A percentile compares a stretch with the other conserved stretches of the same genome.
Conservation (phyloP, 2,329 filamentous ascomycete genomes). For the Trichophyton benhamiae region DNA sequence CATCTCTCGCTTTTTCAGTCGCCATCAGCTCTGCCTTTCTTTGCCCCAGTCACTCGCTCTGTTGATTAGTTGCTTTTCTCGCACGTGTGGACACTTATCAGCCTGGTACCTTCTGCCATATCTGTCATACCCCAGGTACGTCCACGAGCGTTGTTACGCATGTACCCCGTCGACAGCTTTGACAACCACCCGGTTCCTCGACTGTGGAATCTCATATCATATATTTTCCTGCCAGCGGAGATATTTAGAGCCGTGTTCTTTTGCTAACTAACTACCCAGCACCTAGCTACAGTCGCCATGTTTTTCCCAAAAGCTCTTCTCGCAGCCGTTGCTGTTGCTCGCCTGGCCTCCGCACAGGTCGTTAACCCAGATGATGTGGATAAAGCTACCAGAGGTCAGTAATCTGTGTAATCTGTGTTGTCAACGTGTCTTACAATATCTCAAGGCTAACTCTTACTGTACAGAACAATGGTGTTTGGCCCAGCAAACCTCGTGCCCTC, state of each 20-base stretch:
- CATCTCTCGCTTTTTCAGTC: background rate
- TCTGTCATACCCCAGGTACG: slow-evolving; percentile 1
- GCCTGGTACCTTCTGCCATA: background rate
- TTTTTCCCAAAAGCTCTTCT: background rate
- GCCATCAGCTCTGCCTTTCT: background rate
- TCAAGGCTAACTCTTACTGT: background rate
- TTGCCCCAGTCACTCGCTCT: background rate
- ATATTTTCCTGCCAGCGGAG: background rate
- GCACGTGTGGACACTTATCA: background rate
- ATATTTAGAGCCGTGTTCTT: background rate
- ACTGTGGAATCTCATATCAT: slow-evolving; percentile 1
- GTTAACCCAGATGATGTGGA: slow-evolving; percentile 30
- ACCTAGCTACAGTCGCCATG: background rate
- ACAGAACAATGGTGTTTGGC: slow-evolving; percentile 33
- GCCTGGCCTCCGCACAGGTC: slow-evolving; percentile 25
- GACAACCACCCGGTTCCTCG: background rate
- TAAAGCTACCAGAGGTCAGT: slow-evolving; percentile 26
- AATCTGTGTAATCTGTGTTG: background rate
- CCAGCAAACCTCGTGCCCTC: slow-evolving; percentile 33
- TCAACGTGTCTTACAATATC: slow-evolving; percentile 5
- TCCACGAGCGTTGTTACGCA: slow-evolving; percentile 1
- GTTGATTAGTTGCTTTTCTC: background rate
- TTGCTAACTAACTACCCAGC: slow-evolving; percentile 6
- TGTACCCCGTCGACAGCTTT: background rate
- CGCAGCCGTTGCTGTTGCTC: slow-evolving; percentile 17